Conservation (phyloP, 805 yeast genomes). For the Maudiozyma bulderi region DNA sequence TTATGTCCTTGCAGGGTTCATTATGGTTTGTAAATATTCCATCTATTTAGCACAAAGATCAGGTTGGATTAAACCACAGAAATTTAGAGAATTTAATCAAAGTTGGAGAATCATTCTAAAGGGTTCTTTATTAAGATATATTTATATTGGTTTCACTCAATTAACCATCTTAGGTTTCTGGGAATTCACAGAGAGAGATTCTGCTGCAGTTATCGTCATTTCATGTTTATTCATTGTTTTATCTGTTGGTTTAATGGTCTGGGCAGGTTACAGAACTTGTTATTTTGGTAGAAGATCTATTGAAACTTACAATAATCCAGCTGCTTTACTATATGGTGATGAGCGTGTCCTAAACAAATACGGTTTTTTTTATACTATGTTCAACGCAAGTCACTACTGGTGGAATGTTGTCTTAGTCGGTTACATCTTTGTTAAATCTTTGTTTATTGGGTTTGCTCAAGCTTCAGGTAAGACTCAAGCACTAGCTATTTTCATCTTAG, state of each 20-base stretch:
- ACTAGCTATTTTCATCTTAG: constrained; percentile 64
- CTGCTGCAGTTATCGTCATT: constrained; percentile 79
- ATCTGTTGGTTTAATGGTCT: constrained; percentile 48
- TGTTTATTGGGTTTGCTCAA: constrained; percentile 73
- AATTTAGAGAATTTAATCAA: constrained; percentile 40
- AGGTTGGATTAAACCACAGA: constrained; percentile 40
- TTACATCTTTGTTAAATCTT: constrained; percentile 55
- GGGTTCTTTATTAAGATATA: constrained; percentile 69
- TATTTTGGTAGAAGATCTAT: constrained; percentile 55
- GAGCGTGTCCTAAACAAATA: constrained; percentile 60
- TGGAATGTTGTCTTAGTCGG: constrained; percentile 59
- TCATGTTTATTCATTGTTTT: constrained; percentile 63
- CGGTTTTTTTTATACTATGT: constrained; percentile 87
- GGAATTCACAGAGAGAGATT: constrained; percentile 76
- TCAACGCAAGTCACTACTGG: constrained; percentile 71
- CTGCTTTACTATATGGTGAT: constrained; percentile 78
- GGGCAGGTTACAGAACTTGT: constrained; percentile 59
- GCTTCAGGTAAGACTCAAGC: constrained; percentile 73
- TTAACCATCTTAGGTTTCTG: constrained; percentile 67
- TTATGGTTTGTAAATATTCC: constrained; percentile 46
- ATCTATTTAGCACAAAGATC: constrained; percentile 39
- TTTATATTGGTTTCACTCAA: constrained; percentile 80
- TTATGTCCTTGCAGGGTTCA: constrained; percentile 56
- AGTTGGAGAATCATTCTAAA: constrained; percentile 56
- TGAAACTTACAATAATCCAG: constrained; percentile 60